Conservation (phyloP, 192 early-diverging fungal genomes). For the Chytriomyces sp. region DNA sequence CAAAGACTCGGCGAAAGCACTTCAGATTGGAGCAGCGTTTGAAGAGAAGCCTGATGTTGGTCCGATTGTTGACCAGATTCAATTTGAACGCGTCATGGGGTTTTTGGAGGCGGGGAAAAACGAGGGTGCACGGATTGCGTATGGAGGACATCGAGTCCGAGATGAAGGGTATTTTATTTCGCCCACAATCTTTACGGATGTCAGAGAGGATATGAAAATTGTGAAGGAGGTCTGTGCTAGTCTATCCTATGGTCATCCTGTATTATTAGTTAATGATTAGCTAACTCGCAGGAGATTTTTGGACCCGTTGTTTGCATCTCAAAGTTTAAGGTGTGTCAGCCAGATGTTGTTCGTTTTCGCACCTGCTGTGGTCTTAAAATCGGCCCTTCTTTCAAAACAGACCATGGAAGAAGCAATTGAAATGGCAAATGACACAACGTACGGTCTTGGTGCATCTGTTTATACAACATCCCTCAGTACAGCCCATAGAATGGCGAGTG, state of each 20-base stretch:
- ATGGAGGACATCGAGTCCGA: slow-evolving; percentile 53
- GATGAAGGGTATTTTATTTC: slow-evolving; percentile 73
- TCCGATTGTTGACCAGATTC: slow-evolving; percentile 59
- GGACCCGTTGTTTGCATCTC: slow-evolving; percentile 85
- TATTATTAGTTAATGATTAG: too few species aligned
- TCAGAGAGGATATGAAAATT: slow-evolving; percentile 71
- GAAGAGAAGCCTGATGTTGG: slow-evolving; percentile 48
- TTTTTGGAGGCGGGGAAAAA: slow-evolving; percentile 68
- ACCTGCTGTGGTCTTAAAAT: background rate
- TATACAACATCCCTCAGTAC: slow-evolving; percentile 73
- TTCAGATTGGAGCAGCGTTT: slow-evolving; percentile 54
- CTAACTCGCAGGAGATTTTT: too few species aligned
- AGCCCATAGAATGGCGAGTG: slow-evolving; percentile 40
- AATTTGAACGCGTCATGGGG: slow-evolving; percentile 57
- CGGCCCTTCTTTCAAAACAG: background rate
- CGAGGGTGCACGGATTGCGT: slow-evolving; percentile 58
- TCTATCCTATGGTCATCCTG: too few species aligned
- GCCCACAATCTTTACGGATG: slow-evolving; percentile 78
- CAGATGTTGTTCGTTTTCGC: background rate
- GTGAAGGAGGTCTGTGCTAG: too few species aligned
- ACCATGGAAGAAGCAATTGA: slow-evolving; percentile 83
- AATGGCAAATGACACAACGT: slow-evolving; percentile 73
- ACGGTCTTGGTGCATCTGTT: slow-evolving; percentile 87
- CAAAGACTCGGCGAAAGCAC: slow-evolving; percentile 7
- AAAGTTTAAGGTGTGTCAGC: slow-evolving; percentile 45